phyloP scores from a whole-genome alignment of 306 rosid genomes.

The Cucumis cinereus region DNA sequence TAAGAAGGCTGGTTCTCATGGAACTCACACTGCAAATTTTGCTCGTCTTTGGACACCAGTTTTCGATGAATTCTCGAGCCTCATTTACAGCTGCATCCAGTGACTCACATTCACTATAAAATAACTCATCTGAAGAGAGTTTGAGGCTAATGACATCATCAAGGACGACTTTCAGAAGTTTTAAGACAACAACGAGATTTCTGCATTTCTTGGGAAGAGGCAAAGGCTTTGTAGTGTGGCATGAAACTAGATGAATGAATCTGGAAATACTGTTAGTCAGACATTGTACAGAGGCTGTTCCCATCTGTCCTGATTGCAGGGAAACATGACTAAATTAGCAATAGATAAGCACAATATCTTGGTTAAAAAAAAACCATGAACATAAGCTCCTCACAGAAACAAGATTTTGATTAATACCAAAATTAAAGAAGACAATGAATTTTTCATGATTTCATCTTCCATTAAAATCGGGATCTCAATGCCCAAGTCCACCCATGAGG shows the following conservation, averaged over 20 bases:
- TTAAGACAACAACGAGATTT: constrained; percentile 46
- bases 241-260: constrained; percentile 71
- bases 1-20: neutral
- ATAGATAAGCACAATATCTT: neutral
- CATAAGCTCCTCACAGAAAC: neutral
- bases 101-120: constrained; percentile 55
- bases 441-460: neutral
- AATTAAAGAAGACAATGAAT: neutral
- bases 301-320: constrained; percentile 45
- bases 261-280: constrained; percentile 78
- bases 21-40: constrained; percentile 54
- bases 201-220: constrained; percentile 56
- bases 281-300: constrained; percentile 48
- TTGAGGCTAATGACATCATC: constrained; percentile 49
- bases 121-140: constrained; percentile 35
- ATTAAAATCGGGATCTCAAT: neutral
- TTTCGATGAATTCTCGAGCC: constrained; percentile 67
- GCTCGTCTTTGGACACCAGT: constrained; percentile 67
- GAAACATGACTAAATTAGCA: neutral
- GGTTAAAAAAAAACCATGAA: neutral
- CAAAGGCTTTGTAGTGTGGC: constrained; percentile 42
- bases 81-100: constrained; percentile 54
- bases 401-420: neutral
- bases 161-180: constrained; percentile 69
- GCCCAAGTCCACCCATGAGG: neutral